Percentiles rank a stretch among this genome's conserved stretches.
Conservation (phyloP, 2,329 filamentous ascomycete genomes). For the Zymoseptoria passerinii region DNA sequence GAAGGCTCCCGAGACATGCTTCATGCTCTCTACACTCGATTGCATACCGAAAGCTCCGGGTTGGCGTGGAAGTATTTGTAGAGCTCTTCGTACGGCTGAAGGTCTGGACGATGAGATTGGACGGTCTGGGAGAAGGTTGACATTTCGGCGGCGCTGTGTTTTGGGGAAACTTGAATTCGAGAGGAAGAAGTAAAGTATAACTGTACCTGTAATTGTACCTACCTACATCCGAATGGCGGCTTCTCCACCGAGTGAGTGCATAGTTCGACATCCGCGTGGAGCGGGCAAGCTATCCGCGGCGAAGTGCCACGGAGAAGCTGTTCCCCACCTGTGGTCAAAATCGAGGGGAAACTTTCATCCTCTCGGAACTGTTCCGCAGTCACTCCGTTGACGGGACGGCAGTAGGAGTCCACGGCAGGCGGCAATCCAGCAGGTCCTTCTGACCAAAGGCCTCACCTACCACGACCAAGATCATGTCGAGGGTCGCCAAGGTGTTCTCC, state of each 20-base stretch:
- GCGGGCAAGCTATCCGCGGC: not conserved
- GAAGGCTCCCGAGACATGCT: too few relatives aligned
- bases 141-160: slow-evolving; percentile 9
- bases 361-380: not conserved
- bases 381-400: not conserved
- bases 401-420: slow-evolving; percentile 31
- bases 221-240: not conserved
- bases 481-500: slow-evolving; percentile 46
- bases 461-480: slow-evolving; percentile 87
- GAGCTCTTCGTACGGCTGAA: slow-evolving; percentile 43
- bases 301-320: not conserved
- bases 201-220: slow-evolving; percentile 3
- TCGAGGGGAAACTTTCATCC: not conserved
- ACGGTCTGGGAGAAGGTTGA: slow-evolving; percentile 20
- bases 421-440: slow-evolving; percentile 69
- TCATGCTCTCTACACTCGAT: too few relatives aligned
- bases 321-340: not conserved
- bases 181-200: slow-evolving; percentile 1
- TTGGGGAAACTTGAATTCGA: not conserved
- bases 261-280: not conserved
- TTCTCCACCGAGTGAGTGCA: not conserved
- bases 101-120: slow-evolving; percentile 31
- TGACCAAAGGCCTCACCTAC: slow-evolving; percentile 86
- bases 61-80: slow-evolving; percentile 53
- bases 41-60: slow-evolving; percentile 41